Evolutionary conservation across 2,329 filamentous ascomycete species (phyloP).

Genomic region (Hirsutella rhossiliensis): DNA sequence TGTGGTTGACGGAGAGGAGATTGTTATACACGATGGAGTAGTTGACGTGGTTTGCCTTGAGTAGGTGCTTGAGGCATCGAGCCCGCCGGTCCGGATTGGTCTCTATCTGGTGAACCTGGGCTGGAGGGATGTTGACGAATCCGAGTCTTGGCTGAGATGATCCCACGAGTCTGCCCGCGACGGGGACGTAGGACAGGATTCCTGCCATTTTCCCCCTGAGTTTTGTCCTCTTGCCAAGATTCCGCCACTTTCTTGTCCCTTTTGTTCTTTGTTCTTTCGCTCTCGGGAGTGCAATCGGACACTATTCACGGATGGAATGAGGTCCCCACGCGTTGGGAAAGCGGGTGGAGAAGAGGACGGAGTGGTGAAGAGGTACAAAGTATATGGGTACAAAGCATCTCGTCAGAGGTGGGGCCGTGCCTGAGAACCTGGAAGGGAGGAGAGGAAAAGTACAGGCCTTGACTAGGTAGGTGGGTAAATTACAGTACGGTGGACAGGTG

Average conservation of each 20-base stretch:
- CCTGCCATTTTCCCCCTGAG: slow-evolving; percentile 19
- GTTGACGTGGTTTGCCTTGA: slow-evolving; percentile 87
- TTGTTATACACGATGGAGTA: slow-evolving; percentile 72
- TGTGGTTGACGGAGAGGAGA: slow-evolving; percentile 68
- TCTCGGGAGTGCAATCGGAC: no score
- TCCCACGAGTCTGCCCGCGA: slow-evolving; percentile 15
- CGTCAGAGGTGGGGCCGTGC: no score
- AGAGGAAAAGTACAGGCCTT: no score
- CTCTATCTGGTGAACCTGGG: slow-evolving; percentile 70
- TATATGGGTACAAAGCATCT: no score
- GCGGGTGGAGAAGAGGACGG: neutral
- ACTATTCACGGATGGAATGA: neutral
- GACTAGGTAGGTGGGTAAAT: no score
- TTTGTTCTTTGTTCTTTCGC: no score
- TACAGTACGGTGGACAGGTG: no score
- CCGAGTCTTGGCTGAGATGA: slow-evolving; percentile 11
- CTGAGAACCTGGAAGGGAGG: no score
- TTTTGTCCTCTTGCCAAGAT: neutral
- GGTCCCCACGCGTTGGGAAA: neutral
- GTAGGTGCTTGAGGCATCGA: slow-evolving; percentile 75
- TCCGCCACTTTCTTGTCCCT: neutral
- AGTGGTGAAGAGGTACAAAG: no score
- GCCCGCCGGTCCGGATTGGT: slow-evolving; percentile 65
- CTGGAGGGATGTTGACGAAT: slow-evolving; percentile 48
- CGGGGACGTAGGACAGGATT: slow-evolving; percentile 20